Evolutionary conservation across 306 rosid genomes (phyloP), one percentile per base, ranked within the genome.

Genomic region (Chamaecrista fasciculata): DNA sequence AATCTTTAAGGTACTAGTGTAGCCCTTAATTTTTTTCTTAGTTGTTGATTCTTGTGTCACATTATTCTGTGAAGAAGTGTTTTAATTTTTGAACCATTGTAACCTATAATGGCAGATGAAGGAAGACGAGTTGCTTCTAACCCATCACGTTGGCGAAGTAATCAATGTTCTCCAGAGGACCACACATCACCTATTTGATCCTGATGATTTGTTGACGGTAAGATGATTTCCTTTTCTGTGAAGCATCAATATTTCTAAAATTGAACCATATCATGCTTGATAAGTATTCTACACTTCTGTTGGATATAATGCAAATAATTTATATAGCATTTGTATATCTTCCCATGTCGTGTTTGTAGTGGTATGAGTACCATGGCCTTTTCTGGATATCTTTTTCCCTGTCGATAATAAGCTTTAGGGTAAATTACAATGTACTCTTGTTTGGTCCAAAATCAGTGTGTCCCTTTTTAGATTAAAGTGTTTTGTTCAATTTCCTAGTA

Each of bases 101-200:
- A 53, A 26, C 53, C 69, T 71, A 24, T 8, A 59, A 51, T 78
- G 80, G 86, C 88, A 95, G 99, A 94, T 94, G 99, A 91, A 87
- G 82, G 99, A 94, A 85, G 91, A 86, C 15, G 88, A 89, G 79
- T 73, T 95, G 71, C 78, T 89, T 56, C 18, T 84, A 78, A 78
- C 96, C 10, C 89, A 86, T 84, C 99, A 95, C 65, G 97, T 89
- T 19, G 99, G 99, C 0, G 99, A 95, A 76, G 95, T 91, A 23
- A 95, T 95, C 60, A 89, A 83, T 73, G 73, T 89, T 79, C 77
- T 95, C 69, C 99, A 95, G 60, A 81, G 26, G 79, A 91, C 97
- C 48, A 84, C 92, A 62, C 99, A 95, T 83, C 89, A 95, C 79
- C 88, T 95, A 42, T 95, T 95, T 56, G 99, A 95, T 74, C 99